Percentiles rank a stretch among this genome's conserved stretches.
These are phyloP conservation scores for Gossypium rotundifolium DNA, from an alignment of 345 rosid genomes.

Conservation along the genomic window DNA sequence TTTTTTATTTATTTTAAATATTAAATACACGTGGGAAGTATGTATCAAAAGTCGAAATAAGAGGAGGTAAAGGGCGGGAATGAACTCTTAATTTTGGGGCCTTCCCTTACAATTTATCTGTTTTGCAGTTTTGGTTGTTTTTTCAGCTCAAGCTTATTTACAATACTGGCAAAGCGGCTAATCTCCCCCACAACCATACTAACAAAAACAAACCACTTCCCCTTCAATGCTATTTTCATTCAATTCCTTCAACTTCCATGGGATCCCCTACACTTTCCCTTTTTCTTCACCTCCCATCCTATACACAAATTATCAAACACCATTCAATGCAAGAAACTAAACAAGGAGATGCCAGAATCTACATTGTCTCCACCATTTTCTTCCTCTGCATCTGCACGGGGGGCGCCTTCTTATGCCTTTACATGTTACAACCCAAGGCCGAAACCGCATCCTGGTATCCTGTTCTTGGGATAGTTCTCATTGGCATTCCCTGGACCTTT, in stretches of 20 bases:
- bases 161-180: background rate
- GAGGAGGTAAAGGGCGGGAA: no score
- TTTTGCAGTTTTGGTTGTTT: background rate
- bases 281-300: background rate
- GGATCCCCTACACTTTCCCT: background rate
- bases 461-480: background rate
- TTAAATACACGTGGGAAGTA: no score
- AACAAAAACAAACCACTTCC: background rate
- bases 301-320: background rate
- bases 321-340: background rate
- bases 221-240: slow-evolving; percentile 3
- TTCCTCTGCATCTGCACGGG: background rate
- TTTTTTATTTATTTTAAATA: no score
- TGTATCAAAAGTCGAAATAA: no score
- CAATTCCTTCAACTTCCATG: background rate
- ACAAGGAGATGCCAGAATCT: slow-evolving; percentile 5
- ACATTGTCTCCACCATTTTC: background rate
- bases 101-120: no score
- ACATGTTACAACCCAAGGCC: background rate
- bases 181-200: background rate
- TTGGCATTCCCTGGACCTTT: background rate
- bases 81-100: no score
- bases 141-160: background rate
- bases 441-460: background rate
- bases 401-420: background rate